Evolutionary conservation across 805 yeast species (phyloP).

Genomic region (Candida awuae): DNA sequence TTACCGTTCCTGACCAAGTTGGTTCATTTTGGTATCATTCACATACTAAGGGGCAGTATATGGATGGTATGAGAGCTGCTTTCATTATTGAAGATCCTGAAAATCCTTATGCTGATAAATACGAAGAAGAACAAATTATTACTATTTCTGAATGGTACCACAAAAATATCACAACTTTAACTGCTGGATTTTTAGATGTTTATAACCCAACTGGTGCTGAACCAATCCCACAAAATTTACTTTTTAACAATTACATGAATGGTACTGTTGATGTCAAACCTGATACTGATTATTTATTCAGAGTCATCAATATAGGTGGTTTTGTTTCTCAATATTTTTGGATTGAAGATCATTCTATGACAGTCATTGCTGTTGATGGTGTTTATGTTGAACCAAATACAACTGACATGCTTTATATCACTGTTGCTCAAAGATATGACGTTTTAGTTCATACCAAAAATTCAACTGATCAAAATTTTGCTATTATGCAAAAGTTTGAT

Average conservation of each 20-base stretch:
- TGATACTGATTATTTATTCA: slow-evolving; percentile 71
- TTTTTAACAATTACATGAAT: slow-evolving; percentile 76
- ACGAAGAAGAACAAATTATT: slow-evolving; percentile 70
- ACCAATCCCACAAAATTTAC: slow-evolving; percentile 79
- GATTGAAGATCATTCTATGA: slow-evolving; percentile 81
- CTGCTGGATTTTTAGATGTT: slow-evolving; percentile 51
- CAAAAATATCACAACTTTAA: slow-evolving; percentile 42
- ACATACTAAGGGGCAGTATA: slow-evolving; percentile 82
- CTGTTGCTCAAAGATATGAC: slow-evolving; percentile 89
- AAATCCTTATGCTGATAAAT: slow-evolving; percentile 57
- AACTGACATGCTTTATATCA: slow-evolving; percentile 65
- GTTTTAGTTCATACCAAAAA: slow-evolving; percentile 69
- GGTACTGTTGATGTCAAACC: slow-evolving; percentile 76
- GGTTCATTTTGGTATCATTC: slow-evolving; percentile 99
- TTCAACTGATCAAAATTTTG: slow-evolving; percentile 55
- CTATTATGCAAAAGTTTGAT: slow-evolving; percentile 78
- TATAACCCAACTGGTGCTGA: slow-evolving; percentile 97
- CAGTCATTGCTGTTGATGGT: slow-evolving; percentile 91
- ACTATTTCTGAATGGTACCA: slow-evolving; percentile 88
- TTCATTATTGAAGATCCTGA: slow-evolving; percentile 58
- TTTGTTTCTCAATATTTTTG: slow-evolving; percentile 84
- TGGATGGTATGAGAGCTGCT: slow-evolving; percentile 84
- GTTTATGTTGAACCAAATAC: slow-evolving; percentile 67
- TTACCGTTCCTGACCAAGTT: slow-evolving; percentile 71
- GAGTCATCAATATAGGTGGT: slow-evolving; percentile 82